These are phyloP conservation scores for Phytopythium oedochilum DNA, from an alignment of 352 stramenopile genomes.

Conservation along the genomic window DNA sequence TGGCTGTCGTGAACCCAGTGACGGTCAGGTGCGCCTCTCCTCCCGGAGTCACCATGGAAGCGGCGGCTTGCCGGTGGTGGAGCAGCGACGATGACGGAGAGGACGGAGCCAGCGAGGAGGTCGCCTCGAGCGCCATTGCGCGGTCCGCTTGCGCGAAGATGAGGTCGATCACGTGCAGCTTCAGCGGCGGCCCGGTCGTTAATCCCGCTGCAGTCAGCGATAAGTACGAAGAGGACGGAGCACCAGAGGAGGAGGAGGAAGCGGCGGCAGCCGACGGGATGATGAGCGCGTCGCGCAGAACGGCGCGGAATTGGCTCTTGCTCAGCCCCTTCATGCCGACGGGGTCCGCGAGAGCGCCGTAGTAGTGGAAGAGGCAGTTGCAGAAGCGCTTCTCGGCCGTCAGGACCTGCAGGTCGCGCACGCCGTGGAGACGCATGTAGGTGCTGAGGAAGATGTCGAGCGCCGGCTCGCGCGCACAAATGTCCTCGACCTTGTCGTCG, in stretches of 20 bases:
- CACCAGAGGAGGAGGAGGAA: slow-evolving; percentile 1
- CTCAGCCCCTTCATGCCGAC: slow-evolving; percentile 39
- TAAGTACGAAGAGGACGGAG: slow-evolving; percentile 9
- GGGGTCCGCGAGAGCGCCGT: slow-evolving; percentile 48
- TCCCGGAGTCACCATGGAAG: slow-evolving; percentile 4
- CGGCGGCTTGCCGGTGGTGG: slow-evolving; percentile 21
- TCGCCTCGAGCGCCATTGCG: slow-evolving; percentile 23
- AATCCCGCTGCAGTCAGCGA: slow-evolving; percentile 8
- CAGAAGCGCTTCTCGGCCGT: slow-evolving; percentile 56
- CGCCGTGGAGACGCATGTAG: slow-evolving; percentile 36
- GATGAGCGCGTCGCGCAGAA: slow-evolving; percentile 47
- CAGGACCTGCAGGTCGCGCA: slow-evolving; percentile 44
- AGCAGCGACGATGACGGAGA: slow-evolving; percentile 10
- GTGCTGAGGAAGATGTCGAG: slow-evolving; percentile 57
- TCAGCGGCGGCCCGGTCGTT: slow-evolving; percentile 25
- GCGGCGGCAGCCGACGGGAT: slow-evolving; percentile 14
- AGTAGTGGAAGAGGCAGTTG: slow-evolving; percentile 69
- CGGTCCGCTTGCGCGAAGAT: slow-evolving; percentile 53
- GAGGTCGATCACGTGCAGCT: slow-evolving; percentile 57
- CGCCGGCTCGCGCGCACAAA: slow-evolving; percentile 45
- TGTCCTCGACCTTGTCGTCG: slow-evolving; percentile 37
- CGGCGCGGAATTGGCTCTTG: slow-evolving; percentile 59
- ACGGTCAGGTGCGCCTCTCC: slow-evolving; percentile 25
- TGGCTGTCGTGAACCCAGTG: slow-evolving; percentile 42
- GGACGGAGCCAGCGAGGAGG: slow-evolving; percentile 2